These are phyloP conservation scores for Amanita phalloides DNA, from an alignment of 768 basidiomycete species.

Conservation along the genomic window DNA sequence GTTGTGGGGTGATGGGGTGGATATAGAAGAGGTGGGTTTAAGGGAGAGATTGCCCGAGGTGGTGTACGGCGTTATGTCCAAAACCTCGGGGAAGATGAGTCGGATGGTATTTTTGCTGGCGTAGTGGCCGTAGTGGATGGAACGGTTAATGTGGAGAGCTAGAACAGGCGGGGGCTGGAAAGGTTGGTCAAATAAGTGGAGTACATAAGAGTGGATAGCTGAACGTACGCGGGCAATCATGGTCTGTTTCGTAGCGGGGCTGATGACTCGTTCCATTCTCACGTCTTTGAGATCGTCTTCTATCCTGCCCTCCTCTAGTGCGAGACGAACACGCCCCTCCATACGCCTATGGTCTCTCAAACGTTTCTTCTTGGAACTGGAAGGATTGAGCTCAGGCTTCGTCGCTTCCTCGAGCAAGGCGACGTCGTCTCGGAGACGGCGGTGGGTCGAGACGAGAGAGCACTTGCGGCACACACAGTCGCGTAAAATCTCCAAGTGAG, in stretches of 20 bases:
- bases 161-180: slow-evolving; percentile 79
- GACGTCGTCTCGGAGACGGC: slow-evolving; percentile 51
- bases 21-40: slow-evolving; percentile 60
- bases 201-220: not conserved
- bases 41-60: slow-evolving; percentile 73
- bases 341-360: slow-evolving; percentile 62
- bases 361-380: slow-evolving; percentile 66
- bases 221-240: slow-evolving; percentile 77
- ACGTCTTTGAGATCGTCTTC: slow-evolving; percentile 80
- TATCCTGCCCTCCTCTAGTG: slow-evolving; percentile 64
- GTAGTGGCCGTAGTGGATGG: slow-evolving; percentile 65
- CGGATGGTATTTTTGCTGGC: slow-evolving; percentile 79
- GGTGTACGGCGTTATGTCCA: slow-evolving; percentile 84
- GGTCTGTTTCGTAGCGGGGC: slow-evolving; percentile 78
- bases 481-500: slow-evolving; percentile 75
- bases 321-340: slow-evolving; percentile 46
- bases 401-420: slow-evolving; percentile 40
- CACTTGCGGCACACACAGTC: slow-evolving; percentile 93
- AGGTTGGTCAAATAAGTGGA: not conserved
- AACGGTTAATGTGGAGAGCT: slow-evolving; percentile 86
- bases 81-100: slow-evolving; percentile 75
- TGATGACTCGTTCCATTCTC: slow-evolving; percentile 66
- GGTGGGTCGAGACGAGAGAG: slow-evolving; percentile 70
- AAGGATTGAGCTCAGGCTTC: slow-evolving; percentile 30
- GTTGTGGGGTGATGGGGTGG: slow-evolving; percentile 40